Evolutionary conservation across 257 asterid genomes (phyloP).

Genomic region (Thymus mandschuricus): DNA sequence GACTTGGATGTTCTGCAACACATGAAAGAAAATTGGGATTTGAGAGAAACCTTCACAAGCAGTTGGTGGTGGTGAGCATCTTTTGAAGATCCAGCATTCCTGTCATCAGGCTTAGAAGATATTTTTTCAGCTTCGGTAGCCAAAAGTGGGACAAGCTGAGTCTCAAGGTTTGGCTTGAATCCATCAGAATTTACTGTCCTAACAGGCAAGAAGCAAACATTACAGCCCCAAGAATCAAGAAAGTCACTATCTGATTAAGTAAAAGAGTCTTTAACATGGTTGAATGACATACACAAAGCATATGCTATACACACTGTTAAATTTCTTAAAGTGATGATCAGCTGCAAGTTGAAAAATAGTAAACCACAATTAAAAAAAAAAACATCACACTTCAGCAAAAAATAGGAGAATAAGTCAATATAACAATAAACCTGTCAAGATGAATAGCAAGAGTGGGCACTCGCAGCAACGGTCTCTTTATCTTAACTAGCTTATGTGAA

Average conservation of each 20-base stretch:
- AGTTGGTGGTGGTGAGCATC: conserved; percentile 81
- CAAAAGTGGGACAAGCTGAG: conserved; percentile 84
- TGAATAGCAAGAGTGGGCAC: conserved; percentile 98
- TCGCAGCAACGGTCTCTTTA: conserved; percentile 83
- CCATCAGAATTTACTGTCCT: conserved; percentile 97
- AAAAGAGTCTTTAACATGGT: conserved; percentile 7
- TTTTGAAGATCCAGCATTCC: conserved; percentile 50
- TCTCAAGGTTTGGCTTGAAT: conserved; percentile 96
- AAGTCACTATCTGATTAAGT: conserved; percentile 14
- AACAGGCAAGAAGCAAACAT: conserved; percentile 41
- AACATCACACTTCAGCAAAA: conserved; percentile 20
- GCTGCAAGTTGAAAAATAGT: conserved; percentile 23
- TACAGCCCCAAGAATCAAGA: conserved; percentile 38
- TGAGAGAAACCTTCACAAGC: conserved; percentile 74
- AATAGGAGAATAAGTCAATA: conserved; percentile 17
- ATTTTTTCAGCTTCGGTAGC: conserved; percentile 65
- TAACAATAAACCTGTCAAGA: conserved; percentile 71
- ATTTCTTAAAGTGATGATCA: not conserved
- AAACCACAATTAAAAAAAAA: not conserved
- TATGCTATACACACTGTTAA: conserved; percentile 12
- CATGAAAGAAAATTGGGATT: conserved; percentile 29
- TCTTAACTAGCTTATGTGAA: conserved; percentile 86
- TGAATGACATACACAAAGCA: conserved; percentile 13
- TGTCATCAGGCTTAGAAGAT: conserved; percentile 57
- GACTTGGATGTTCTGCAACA: conserved; percentile 11